phyloP scores from a whole-genome alignment of 1,139 yeast genomes.

The Nematodospora anomalae region DNA sequence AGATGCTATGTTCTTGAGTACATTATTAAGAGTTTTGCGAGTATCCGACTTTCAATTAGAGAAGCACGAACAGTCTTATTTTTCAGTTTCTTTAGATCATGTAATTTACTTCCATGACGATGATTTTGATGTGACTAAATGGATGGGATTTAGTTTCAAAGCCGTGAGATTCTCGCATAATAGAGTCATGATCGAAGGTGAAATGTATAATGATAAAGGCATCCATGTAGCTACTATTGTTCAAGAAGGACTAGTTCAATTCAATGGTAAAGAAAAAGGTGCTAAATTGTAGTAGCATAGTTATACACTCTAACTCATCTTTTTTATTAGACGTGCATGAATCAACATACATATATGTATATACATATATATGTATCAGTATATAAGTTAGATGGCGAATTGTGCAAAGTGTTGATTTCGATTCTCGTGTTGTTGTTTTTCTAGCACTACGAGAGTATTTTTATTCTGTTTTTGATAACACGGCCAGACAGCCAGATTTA shows the following conservation, averaged over 20 bases:
- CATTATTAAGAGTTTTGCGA: constrained; percentile 34
- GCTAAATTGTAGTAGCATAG: constrained; percentile 12
- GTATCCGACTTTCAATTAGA: constrained; percentile 22
- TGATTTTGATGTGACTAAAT: constrained; percentile 52
- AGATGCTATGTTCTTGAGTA: constrained; percentile 57
- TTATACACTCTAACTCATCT: too few relatives aligned
- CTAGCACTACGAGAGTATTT: too few relatives aligned
- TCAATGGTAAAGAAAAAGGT: constrained; percentile 17
- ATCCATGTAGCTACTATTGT: constrained; percentile 60
- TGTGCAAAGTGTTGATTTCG: too few relatives aligned
- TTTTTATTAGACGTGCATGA: too few relatives aligned
- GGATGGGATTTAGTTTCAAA: constrained; percentile 53
- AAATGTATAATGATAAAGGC: constrained; percentile 53
- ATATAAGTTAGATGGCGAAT: neutral
- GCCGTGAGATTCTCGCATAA: constrained; percentile 54
- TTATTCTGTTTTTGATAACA: too few relatives aligned
- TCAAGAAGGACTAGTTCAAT: constrained; percentile 61
- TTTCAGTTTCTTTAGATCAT: constrained; percentile 66
- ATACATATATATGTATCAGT: too few relatives aligned
- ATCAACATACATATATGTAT: too few relatives aligned
- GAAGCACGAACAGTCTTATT: constrained; percentile 31
- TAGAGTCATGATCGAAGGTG: constrained; percentile 59
- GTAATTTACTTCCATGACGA: constrained; percentile 64
- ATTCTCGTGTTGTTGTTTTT: too few relatives aligned
- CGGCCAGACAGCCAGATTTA: too few relatives aligned